These are phyloP conservation scores for Flammula alnicola DNA, from an alignment of 1,284 basidiomycete genomes.

Conservation along the genomic window DNA sequence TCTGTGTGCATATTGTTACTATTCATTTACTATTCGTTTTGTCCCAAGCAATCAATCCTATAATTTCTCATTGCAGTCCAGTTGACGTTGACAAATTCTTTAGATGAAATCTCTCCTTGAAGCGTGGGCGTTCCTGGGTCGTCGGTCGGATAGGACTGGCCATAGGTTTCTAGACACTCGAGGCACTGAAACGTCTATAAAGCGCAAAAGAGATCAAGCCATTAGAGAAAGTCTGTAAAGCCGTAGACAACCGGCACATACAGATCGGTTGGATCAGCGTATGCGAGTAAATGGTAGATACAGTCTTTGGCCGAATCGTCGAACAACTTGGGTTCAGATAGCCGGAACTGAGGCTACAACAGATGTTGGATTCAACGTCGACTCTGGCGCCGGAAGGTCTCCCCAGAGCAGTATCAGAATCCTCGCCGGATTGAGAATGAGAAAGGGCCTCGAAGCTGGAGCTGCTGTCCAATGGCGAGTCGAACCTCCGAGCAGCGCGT, in stretches of 20 bases:
- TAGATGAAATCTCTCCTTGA: conserved; percentile 5
- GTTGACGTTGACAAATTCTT: too few species aligned
- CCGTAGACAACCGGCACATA: neutral
- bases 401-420: too few species aligned
- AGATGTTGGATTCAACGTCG: too few species aligned
- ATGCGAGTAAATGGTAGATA: neutral
- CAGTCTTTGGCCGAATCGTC: neutral
- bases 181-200: neutral
- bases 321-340: neutral
- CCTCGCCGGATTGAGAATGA: too few species aligned
- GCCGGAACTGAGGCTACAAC: too few species aligned
- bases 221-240: neutral
- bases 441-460: neutral
- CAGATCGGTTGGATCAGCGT: conserved; percentile 5
- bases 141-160: neutral
- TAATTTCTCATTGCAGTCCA: too few species aligned
- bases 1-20: conserved; percentile 1
- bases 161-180: conserved; percentile 1
- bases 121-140: neutral
- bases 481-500: neutral
- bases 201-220: neutral
- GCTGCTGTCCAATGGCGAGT: neutral
- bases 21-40: neutral
- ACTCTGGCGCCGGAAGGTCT: too few species aligned
- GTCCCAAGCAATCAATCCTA: neutral